A percentile compares a stretch with the other conserved stretches of the same genome.
These are phyloP conservation scores for Aphanomyces astaci DNA, from an alignment of 352 stramenopile species.

Conservation along the genomic window DNA sequence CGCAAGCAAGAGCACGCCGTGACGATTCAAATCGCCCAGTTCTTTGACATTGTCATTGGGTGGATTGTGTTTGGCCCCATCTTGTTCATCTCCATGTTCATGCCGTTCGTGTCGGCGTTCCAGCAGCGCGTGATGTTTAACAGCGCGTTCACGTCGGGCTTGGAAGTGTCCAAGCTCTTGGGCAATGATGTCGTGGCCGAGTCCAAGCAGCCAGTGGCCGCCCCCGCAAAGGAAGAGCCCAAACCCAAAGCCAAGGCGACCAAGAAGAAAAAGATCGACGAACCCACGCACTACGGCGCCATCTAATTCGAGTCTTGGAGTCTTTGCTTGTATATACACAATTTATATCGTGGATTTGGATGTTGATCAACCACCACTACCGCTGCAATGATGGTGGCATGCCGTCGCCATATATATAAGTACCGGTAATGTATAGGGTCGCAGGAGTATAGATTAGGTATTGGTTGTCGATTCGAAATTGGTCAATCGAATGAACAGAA, in stretches of 20 bases:
- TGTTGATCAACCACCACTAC: too few relatives aligned
- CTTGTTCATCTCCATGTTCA: slow-evolving; percentile 38
- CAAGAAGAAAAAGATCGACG: slow-evolving; percentile 15
- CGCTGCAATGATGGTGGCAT: too few relatives aligned
- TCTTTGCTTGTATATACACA: neutral
- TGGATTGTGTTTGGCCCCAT: slow-evolving; percentile 73
- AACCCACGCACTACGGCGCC: slow-evolving; percentile 13
- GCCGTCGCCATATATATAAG: too few relatives aligned
- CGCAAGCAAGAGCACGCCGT: slow-evolving; percentile 81
- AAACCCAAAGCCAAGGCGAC: slow-evolving; percentile 14
- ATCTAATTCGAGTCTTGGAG: slow-evolving; percentile 7
- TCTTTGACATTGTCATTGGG: slow-evolving; percentile 66
- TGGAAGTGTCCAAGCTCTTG: slow-evolving; percentile 37
- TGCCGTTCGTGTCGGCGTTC: slow-evolving; percentile 36
- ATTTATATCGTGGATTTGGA: neutral
- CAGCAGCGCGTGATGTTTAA: slow-evolving; percentile 51
- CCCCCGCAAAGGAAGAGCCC: neutral
- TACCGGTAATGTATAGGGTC: too few relatives aligned
- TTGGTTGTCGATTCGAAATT: too few relatives aligned
- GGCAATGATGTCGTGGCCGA: slow-evolving; percentile 13
- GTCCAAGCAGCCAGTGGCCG: neutral
- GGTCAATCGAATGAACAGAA: too few relatives aligned
- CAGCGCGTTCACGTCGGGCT: slow-evolving; percentile 54
- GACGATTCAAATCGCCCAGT: slow-evolving; percentile 56
- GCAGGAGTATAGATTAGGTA: too few relatives aligned